Evolutionary conservation across 106 monocot species (phyloP).

Genomic region (Ottelia alismoides): DNA sequence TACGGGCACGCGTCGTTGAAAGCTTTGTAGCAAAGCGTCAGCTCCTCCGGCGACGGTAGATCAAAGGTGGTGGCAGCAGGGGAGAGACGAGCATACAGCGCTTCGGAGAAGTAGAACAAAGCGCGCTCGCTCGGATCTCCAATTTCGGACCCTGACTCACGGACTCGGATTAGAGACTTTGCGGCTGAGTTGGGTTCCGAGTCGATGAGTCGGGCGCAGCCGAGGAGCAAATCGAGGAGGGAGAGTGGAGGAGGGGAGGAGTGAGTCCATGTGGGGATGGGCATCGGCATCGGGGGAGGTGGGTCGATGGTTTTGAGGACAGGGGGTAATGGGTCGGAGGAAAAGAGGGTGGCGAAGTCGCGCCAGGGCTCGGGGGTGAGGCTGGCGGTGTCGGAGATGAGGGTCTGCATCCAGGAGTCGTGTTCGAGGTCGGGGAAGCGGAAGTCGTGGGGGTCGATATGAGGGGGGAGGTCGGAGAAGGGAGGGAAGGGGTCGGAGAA

Average conservation of each 20-base stretch:
- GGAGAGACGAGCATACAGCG: slow-evolving; percentile 42
- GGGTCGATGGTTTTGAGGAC: background rate
- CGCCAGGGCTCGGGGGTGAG: background rate
- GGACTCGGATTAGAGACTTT: slow-evolving; percentile 33
- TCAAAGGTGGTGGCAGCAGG: background rate
- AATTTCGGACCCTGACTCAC: slow-evolving; percentile 32
- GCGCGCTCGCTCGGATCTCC: slow-evolving; percentile 67
- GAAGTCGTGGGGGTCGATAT: background rate
- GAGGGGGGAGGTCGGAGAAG: background rate
- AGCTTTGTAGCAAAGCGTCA: slow-evolving; percentile 60
- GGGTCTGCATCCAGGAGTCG: no score
- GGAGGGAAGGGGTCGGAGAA: slow-evolving; percentile 31
- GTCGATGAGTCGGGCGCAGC: slow-evolving; percentile 42
- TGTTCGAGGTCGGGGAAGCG: background rate
- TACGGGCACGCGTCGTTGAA: slow-evolving; percentile 88
- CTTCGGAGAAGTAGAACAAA: slow-evolving; percentile 76
- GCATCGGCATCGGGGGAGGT: background rate
- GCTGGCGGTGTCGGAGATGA: background rate
- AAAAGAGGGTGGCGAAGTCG: background rate
- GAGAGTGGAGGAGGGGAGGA: no score
- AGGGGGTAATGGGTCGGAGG: background rate
- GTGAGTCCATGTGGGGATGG: background rate
- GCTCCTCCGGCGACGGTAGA: slow-evolving; percentile 42
- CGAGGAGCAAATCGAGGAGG: slow-evolving; percentile 51
- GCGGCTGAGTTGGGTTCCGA: slow-evolving; percentile 53